These are phyloP conservation scores for sunflower (Helianthus annuus) DNA, from an alignment of 129 eudicot genomes.

Conservation along the genomic window DNA sequence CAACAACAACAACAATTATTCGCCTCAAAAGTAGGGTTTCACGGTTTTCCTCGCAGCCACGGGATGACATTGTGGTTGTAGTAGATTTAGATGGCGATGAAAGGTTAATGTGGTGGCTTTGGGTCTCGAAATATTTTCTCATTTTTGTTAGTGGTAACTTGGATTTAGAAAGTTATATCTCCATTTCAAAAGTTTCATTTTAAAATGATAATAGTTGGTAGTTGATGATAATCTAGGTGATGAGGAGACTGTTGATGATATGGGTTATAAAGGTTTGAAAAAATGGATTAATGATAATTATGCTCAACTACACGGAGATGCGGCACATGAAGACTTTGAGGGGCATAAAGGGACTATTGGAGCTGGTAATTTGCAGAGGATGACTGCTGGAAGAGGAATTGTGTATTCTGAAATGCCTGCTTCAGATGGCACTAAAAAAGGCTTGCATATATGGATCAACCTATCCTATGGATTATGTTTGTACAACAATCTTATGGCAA, in stretches of 20 bases:
- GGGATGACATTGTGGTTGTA: too few species aligned
- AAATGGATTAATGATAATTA: slow-evolving; percentile 16
- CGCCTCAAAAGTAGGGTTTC: too few species aligned
- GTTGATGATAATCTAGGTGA: slow-evolving; percentile 6
- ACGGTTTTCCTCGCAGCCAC: too few species aligned
- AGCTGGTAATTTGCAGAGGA: slow-evolving; percentile 87
- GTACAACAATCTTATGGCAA: too few species aligned
- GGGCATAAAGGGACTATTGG: slow-evolving; percentile 82
- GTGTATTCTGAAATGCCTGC: slow-evolving; percentile 96
- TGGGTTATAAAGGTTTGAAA: slow-evolving; percentile 12
- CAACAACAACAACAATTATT: too few species aligned
- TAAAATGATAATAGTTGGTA: slow-evolving; percentile 4
- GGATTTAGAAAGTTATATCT: too few species aligned
- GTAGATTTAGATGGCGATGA: too few species aligned
- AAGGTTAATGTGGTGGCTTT: too few species aligned
- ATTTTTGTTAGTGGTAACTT: too few species aligned
- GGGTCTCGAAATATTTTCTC: too few species aligned
- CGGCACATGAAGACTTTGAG: slow-evolving; percentile 92
- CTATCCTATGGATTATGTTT: too few species aligned
- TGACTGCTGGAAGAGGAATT: slow-evolving; percentile 94
- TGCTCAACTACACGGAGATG: slow-evolving; percentile 60
- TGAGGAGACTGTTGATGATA: too few species aligned
- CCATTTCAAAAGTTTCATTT: background rate
- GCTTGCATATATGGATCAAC: slow-evolving; percentile 85
- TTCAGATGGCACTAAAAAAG: slow-evolving; percentile 67